Evolutionary conservation across 257 asterid genomes (phyloP), one percentile per base, ranked within the genome.

Genomic region (Capsicum pubescens): DNA sequence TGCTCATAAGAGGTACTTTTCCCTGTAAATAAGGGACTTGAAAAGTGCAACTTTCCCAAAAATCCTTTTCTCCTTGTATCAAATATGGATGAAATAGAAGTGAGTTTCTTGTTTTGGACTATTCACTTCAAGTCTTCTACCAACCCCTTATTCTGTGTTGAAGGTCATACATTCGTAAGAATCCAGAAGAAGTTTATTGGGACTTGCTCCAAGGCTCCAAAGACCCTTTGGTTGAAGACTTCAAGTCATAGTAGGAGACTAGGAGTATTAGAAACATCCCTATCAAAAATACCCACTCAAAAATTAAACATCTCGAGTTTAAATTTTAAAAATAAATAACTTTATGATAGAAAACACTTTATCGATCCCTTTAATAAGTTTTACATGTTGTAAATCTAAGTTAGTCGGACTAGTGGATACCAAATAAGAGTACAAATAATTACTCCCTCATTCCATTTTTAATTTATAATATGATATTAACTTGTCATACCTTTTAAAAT

Each of bases 281-380:
- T 64, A 26, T 32, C 44, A 26, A 64, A 64, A 64, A 64, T 26
- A 2, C 5, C 71, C 44, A 57, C 19, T 57, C n/a, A 57, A 57
- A 55, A 64, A 64, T 1, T 1, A 64, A 0, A 61, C 0, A 0
- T 5, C 12, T 26, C 7, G 8, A 26, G 2, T 64, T 64, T 2
- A 5, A 19, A 0, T 2, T 0, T 0, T 19, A 0, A 61, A 61
- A 19, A 19, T 19, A 9, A 3, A 56, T 2, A 6, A 11, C 1
- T 7, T 14, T 3, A 10, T 4, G 1, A 21, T 21, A 21, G 8
- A 63, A 26, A 26, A 0, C 6, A 14, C 0, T 64, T 61, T 21
- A 11, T 0, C 7, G 0, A 17, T 2, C 4, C 7, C 3, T 64
- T 64, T 0, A 12, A 12, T 26, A 11, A 2, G 0, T 32, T 10